These are phyloP conservation scores for Pyrenochaeta sp. DNA, from an alignment of 2,329 filamentous ascomycete genomes.

Conservation along the genomic window DNA sequence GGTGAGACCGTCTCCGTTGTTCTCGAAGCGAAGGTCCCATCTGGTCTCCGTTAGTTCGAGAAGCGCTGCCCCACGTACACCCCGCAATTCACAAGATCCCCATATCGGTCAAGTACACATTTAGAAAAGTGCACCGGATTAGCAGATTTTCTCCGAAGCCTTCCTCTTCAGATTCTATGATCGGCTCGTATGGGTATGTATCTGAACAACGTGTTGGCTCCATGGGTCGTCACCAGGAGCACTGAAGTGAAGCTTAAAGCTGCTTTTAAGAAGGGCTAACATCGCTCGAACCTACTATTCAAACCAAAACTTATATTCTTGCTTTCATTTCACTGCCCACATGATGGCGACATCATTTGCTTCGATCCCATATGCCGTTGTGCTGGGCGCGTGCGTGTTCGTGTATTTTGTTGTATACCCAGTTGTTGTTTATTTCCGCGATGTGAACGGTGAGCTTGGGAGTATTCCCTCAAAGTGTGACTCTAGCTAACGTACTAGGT, in stretches of 20 bases:
- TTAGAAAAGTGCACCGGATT: constrained; percentile 8
- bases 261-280: background rate
- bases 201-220: constrained; percentile 1
- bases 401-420: constrained; percentile 54
- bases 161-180: constrained; percentile 13
- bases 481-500: constrained; percentile 26
- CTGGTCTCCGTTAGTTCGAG: background rate
- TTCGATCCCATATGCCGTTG: constrained; percentile 34
- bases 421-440: constrained; percentile 55
- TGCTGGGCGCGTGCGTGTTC: constrained; percentile 32
- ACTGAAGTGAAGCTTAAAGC: constrained; percentile 17
- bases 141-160: constrained; percentile 23
- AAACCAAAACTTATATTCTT: background rate
- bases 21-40: background rate
- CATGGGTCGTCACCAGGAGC: constrained; percentile 1
- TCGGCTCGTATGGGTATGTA: constrained; percentile 1
- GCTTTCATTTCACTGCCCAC: constrained; percentile 4
- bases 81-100: constrained; percentile 17
- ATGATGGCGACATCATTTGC: constrained; percentile 24
- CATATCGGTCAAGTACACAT: background rate
- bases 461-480: background rate
- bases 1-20: background rate
- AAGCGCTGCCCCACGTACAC: constrained; percentile 19
- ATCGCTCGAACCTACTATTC: background rate
- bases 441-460: constrained; percentile 51